Base-by-base conservation (phyloP, 2,329 filamentous ascomycete species). In the Trichoderma atroviride region DNA sequence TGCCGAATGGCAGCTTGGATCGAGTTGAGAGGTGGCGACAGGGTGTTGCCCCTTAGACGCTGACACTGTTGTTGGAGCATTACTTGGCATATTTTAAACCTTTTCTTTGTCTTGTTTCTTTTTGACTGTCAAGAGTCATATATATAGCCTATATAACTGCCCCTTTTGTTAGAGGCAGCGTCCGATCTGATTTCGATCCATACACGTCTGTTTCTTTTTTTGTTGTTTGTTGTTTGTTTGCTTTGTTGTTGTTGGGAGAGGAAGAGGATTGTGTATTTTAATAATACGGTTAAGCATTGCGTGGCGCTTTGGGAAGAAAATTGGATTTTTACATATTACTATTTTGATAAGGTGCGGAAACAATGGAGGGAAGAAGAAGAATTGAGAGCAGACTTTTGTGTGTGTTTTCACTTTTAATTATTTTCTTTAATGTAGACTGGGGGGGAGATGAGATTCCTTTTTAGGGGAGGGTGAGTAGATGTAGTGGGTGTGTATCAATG, bases 1-100 rank as follows among this genome's bases (percentile, higher is more conserved):
- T 74, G 14, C 74, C 73, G n/a, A 61, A 69, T 9, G 75, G 70
- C 29, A 74, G 77, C 3, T 71, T 77, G 71, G 80, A 81, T 59
- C 77, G 79, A 43, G 80, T 82, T 7, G 81, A 83, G 70, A 78
- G 80, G 66, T 83, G 82, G 82, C 77, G 82, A 55, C 81, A 82
- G 65, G 76, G 81, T 60, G 78, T 83, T 22, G 75, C 76, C 68
- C 79, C 78, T 19, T 81, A 29, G 11, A 16, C 50, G 29, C 14
- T 5, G 13, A 13, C n/a, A 50, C 14, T 13, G 24, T 14, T 40
- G 14, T 40, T 53, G 4, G 24, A 55, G 22, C 13, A 55, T 53
- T 19, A 31, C 24, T 27, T 55, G 6, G 24, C 11, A 55, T 4
- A 55, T 55, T 11, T 29, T 27, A 5, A 29, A 43, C 16, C 14